Percentiles rank a stretch among this genome's conserved stretches.
Conservation (phyloP, 331 rosid species). For the Acacia pycnantha region DNA sequence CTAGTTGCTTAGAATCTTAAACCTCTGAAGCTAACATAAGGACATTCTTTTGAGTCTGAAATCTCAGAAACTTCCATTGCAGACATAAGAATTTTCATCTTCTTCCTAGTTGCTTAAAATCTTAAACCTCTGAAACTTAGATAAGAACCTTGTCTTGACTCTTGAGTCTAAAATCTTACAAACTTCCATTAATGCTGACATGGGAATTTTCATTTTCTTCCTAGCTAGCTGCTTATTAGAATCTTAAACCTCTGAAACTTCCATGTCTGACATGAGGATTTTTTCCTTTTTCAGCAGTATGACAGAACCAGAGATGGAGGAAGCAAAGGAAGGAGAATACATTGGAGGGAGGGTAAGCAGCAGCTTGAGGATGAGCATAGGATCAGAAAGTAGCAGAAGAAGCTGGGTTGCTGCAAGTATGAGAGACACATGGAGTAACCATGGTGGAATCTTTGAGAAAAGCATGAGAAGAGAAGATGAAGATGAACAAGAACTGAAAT, state of each 20-base stretch:
- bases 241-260: neutral
- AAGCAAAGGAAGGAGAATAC: constrained; percentile 23
- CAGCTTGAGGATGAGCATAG: constrained; percentile 33
- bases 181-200: neutral
- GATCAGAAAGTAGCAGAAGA: constrained; percentile 38
- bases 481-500: constrained; percentile 50
- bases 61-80: neutral
- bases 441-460: constrained; percentile 39
- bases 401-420: constrained; percentile 27
- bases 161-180: neutral
- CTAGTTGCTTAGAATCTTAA: neutral
- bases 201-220: neutral
- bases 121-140: neutral
- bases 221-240: neutral
- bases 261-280: neutral
- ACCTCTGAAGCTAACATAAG: neutral
- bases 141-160: neutral
- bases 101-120: neutral
- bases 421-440: constrained; percentile 26
- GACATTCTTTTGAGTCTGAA: neutral
- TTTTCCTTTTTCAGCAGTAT: neutral
- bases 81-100: neutral
- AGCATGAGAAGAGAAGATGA: constrained; percentile 36
- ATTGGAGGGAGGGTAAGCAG: constrained; percentile 31
- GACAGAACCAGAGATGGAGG: neutral